Conservation (phyloP, 2,329 filamentous ascomycete species). For the Lizonia empirigonia region DNA sequence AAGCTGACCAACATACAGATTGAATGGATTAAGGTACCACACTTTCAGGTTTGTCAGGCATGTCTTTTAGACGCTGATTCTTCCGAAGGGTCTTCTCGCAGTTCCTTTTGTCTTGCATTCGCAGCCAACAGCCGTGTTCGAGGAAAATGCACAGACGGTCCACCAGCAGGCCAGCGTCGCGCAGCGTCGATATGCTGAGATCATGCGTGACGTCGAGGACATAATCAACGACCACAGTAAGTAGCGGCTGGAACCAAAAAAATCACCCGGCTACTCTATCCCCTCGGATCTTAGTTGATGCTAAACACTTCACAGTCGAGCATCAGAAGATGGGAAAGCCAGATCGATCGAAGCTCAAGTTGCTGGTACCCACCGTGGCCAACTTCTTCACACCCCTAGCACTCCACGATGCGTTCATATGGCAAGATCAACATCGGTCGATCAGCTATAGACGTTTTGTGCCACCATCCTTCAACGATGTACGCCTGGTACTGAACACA, state of each 20-base stretch:
- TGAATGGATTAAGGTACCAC: conserved; percentile 86
- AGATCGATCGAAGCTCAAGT: conserved; percentile 85
- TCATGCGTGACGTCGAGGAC: conserved; percentile 89
- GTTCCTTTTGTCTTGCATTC: conserved; percentile 97
- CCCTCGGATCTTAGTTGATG: background rate
- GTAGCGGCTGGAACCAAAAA: conserved; percentile 21
- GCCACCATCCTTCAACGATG: conserved; percentile 95
- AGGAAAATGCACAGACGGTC: conserved; percentile 68
- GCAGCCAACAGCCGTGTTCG: conserved; percentile 86
- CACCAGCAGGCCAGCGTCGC: conserved; percentile 77
- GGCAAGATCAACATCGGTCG: conserved; percentile 82
- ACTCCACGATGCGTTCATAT: conserved; percentile 87
- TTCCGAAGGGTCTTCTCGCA: conserved; percentile 66
- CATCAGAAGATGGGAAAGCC: conserved; percentile 69
- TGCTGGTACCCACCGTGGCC: conserved; percentile 90
- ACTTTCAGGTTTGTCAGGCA: background rate
- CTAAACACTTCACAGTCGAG: conserved; percentile 58
- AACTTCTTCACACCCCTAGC: conserved; percentile 89
- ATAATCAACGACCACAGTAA: conserved; percentile 91
- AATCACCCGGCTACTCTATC: background rate
- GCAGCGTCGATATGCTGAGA: conserved; percentile 89
- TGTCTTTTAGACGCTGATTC: background rate
- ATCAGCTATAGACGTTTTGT: conserved; percentile 94
- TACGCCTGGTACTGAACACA: conserved; percentile 90
- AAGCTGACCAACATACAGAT: conserved; percentile 50